phyloP scores from a whole-genome alignment of 106 monocot species.

The Narthecium ossifragum region DNA sequence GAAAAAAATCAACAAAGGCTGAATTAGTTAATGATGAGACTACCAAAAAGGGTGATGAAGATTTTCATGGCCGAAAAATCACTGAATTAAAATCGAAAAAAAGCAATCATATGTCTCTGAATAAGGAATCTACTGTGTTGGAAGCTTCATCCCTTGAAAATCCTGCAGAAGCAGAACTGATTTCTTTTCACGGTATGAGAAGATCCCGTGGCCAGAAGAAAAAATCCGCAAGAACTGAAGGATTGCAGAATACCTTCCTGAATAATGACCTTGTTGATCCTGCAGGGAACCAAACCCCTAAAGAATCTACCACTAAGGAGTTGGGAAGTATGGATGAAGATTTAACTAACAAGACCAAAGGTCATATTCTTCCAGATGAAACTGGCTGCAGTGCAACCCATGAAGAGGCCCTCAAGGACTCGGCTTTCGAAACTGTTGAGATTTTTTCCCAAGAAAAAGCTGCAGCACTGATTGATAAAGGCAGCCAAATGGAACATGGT shows the following conservation, averaged over 20 bases:
- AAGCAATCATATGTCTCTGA: too few relatives aligned
- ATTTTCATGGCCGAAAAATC: too few relatives aligned
- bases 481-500: not conserved
- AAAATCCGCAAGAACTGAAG: not conserved
- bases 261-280: not conserved
- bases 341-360: conserved; percentile 3
- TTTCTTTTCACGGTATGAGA: not conserved
- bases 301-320: not conserved
- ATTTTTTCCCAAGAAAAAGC: not conserved
- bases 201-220: not conserved
- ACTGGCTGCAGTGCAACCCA: not conserved
- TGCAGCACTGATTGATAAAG: not conserved
- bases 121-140: not conserved
- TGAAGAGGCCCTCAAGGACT: not conserved
- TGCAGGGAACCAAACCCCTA: not conserved
- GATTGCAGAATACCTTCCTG: not conserved
- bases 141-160: not conserved
- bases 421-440: not conserved
- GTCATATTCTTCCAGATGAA: not conserved
- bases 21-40: conserved; percentile 1
- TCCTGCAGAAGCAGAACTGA: conserved; percentile 5
- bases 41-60: not conserved
- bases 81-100: too few relatives aligned
- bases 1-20: conserved; percentile 12
- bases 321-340: not conserved